These are phyloP conservation scores for Rhodotorula glutinis DNA, from an alignment of 1,284 basidiomycete genomes.

Conservation along the genomic window DNA sequence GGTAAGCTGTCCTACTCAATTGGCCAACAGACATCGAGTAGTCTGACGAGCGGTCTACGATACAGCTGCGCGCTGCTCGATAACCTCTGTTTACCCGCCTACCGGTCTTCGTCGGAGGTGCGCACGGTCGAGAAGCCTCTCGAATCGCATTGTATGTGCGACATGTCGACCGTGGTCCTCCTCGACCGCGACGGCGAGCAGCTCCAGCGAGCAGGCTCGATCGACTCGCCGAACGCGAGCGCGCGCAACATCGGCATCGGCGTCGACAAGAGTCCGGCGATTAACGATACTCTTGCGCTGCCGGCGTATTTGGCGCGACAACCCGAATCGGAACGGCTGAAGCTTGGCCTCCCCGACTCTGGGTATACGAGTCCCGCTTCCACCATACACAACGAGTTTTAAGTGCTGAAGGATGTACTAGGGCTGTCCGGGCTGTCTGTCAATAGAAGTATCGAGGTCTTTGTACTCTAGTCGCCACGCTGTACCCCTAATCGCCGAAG, in stretches of 20 bases:
- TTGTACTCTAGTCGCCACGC: neutral
- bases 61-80: conserved; percentile 30
- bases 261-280: conserved; percentile 4
- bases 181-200: conserved; percentile 26
- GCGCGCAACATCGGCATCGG: conserved; percentile 9
- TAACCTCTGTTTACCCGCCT: conserved; percentile 26
- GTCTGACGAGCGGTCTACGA: neutral
- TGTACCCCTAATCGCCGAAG: neutral
- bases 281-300: neutral
- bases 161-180: conserved; percentile 18
- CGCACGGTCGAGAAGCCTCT: conserved; percentile 9
- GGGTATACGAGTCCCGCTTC: neutral
- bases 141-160: conserved; percentile 17
- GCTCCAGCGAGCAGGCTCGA: conserved; percentile 6
- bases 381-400: neutral
- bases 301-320: neutral
- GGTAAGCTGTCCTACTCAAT: neutral
- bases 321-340: neutral
- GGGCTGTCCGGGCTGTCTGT: neutral
- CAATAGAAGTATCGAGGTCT: neutral
- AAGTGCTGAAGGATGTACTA: neutral
- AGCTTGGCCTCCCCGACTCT: neutral
- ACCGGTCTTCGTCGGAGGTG: conserved; percentile 1
- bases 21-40: too few species aligned
- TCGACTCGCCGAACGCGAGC: conserved; percentile 1